These are phyloP conservation scores for Zygoascus tannicola DNA, from an alignment of 805 yeast species.

Conservation along the genomic window DNA sequence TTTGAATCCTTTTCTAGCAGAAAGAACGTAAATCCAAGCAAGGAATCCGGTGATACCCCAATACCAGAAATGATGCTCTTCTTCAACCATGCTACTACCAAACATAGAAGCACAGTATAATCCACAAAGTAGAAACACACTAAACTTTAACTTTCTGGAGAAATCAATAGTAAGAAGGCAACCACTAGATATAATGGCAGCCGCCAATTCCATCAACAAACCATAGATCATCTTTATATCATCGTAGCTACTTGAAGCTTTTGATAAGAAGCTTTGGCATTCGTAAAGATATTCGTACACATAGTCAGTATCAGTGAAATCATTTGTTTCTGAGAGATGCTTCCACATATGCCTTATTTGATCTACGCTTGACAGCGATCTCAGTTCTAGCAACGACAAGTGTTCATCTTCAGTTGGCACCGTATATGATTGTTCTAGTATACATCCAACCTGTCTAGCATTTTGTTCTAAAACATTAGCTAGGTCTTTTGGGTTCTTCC, in stretches of 20 bases:
- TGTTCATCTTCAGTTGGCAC: background rate
- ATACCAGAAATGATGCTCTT: conserved; percentile 97
- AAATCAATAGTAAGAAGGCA: conserved; percentile 18
- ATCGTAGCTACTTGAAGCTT: conserved; percentile 60
- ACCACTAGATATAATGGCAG: conserved; percentile 24
- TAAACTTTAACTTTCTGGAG: conserved; percentile 11
- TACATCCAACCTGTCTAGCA: conserved; percentile 20
- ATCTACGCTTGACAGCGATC: background rate
- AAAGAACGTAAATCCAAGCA: conserved; percentile 19
- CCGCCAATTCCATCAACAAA: conserved; percentile 25
- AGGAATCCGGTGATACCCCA: conserved; percentile 43
- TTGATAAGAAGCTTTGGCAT: conserved; percentile 29
- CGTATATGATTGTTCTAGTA: conserved; percentile 18
- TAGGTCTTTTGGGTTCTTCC: conserved; percentile 39
- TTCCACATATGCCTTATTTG: conserved; percentile 1
- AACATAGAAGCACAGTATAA: conserved; percentile 50
- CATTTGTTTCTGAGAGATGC: background rate
- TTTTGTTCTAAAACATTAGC: conserved; percentile 40
- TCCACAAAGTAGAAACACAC: conserved; percentile 24
- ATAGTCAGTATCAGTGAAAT: conserved; percentile 9
- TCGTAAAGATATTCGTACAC: conserved; percentile 33
- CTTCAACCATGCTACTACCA: conserved; percentile 88
- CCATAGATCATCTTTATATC: conserved; percentile 41
- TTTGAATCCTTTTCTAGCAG: conserved; percentile 15
- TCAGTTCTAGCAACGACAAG: background rate